Evolutionary conservation across 2,329 filamentous ascomycete genomes (phyloP), one percentile per base, ranked within the genome.

Genomic region (Hawksworthiomyces lignivorus): DNA sequence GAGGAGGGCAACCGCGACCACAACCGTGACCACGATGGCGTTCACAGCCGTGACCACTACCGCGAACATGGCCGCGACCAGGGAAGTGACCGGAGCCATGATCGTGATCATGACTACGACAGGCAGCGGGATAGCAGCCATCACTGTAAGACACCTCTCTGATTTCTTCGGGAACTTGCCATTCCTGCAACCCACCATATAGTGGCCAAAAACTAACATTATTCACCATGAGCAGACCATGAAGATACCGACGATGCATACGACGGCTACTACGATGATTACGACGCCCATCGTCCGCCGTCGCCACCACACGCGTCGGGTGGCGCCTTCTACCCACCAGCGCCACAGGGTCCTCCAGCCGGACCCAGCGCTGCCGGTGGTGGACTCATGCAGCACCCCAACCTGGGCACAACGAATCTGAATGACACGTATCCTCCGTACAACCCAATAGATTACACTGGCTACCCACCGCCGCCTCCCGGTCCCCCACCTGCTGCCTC

Each of bases 221-320:
- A n/a, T n/a, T n/a, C n/a, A n/a, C n/a, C n/a, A n/a, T n/a, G n/a
- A n/a, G 12, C 24, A 26, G 62, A 56, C 18, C 61, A 62, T 38
- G 57, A 62, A 32, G 62, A 63, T 7, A 61, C 64, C n/a, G 49
- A 50, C 12, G 50, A 48, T 11, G 51, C 54, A 4, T 54, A 58
- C 33, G 58, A 62, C 21, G 52, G 45, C 15, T 61, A 65, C 48
- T 62, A 64, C 43, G 55, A 62, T 30, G 54, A 60, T 33, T 55
- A 59, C 39, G 53, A 56, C 29, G 22, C 32, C 12, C 37, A 42
- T 26, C 33, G 48, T 4, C 63, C 63, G 5, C 62, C 64, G 5
- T 74, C 71, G 3, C 71, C 70, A 1, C 66, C 68, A 4, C 69
- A 63, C 41, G 69, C 69, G 4, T 74, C 70, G 3, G 71, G 70